Base-by-base conservation (phyloP, 306 rosid species). In the Glycine soja region DNA sequence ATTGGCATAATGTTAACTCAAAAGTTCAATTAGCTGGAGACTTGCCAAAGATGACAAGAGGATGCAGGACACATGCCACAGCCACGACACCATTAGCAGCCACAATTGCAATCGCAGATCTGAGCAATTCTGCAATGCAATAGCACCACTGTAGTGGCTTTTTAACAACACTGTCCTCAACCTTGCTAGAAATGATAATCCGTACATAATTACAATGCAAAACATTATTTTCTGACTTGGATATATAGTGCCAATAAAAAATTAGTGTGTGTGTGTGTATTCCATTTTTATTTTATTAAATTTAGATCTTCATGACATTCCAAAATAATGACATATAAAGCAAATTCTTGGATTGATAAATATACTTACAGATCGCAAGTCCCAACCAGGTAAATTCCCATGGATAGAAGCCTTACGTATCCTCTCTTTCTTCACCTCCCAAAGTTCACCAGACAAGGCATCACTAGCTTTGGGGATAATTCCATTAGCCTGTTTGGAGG, bases 361-460 rank as follows among this genome's bases (percentile, higher is more conserved):
- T 68, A 54, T 70, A 92, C 98, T 89, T 87, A 95, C 98, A 70
- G 98, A 95, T 77, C 91, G 86, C 88, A 95, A 86, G 87, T 95
- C 95, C 98, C 98, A 92, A 80, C 97, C 94, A 77, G 92, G 88
- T 81, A 87, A 56, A 72, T 86, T 88, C 64, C 98, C 98, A 73
- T 88, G 80, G 38, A 73, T 83, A 50, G 98, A 95, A 58, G 90
- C 92, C 84, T 81, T 89, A 19, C 88, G 91, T 83, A 95, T 91
- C 88, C 98, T 92, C 73, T 91, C 92, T 86, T 85, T 91, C 87
- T 95, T 95, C 78, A 77, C 90, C 89, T 85, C 97, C 98, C 98
- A 95, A 88, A 91, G 93, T 89, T 95, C 98, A 77, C 98, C 97
- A 82, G 98, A 92, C 85, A 94, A 88, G 68, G 98, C 97, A 87